Percentiles rank a stretch among this genome's conserved stretches.
Conservation (phyloP, 2,329 filamentous ascomycete genomes). For the Penicillium expansum region DNA sequence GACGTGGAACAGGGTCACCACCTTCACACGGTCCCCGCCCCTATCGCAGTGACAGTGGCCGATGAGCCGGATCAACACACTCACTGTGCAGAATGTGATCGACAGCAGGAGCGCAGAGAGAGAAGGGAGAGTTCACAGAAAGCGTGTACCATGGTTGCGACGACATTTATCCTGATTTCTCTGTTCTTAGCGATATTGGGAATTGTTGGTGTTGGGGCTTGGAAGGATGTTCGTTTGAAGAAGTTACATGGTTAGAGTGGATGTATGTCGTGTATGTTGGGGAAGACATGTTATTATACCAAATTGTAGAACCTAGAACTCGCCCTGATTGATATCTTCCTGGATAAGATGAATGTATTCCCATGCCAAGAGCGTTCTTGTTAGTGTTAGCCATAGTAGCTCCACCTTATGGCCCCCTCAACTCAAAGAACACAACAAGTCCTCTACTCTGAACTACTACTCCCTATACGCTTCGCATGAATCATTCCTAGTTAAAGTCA, state of each 20-base stretch:
- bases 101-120: conserved; percentile 12
- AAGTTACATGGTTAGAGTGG: neutral
- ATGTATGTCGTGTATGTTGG: neutral
- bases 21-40: neutral
- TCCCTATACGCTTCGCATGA: neutral
- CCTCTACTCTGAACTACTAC: neutral
- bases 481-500: neutral
- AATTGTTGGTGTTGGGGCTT: conserved; percentile 7
- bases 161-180: conserved; percentile 11
- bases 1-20: conserved; percentile 6
- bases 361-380: neutral
- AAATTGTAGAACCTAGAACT: neutral
- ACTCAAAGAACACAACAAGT: too few species aligned
- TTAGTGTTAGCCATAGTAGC: neutral
- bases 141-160: conserved; percentile 11
- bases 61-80: conserved; percentile 2
- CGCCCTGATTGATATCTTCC: neutral
- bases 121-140: neutral
- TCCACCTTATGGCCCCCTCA: neutral
- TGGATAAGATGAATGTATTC: neutral
- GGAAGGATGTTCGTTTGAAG: conserved; percentile 1
- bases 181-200: conserved; percentile 16
- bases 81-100: conserved; percentile 20
- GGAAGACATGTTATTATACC: neutral
- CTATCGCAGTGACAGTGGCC: neutral